Evolutionary conservation across 768 basidiomycete species (phyloP).

Genomic region (Pilatotrama ljubarskyi): DNA sequence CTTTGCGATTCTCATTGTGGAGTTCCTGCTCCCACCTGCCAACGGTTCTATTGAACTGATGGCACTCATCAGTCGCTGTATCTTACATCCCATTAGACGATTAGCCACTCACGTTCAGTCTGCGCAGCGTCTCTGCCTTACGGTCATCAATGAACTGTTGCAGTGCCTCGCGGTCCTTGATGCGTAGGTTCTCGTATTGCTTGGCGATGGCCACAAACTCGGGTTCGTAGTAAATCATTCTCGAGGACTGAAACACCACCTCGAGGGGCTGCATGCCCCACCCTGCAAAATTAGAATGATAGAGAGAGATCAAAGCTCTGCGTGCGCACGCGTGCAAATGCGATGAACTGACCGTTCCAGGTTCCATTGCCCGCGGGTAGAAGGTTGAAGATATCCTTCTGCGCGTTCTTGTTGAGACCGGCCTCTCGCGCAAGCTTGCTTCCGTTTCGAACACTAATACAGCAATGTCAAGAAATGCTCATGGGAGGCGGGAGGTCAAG

Average conservation of each 20-base stretch:
- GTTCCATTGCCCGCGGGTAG: background rate
- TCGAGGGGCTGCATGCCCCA: background rate
- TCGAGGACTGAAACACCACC: background rate
- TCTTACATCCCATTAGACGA: too few relatives aligned
- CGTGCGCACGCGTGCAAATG: background rate
- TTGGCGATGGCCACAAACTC: background rate
- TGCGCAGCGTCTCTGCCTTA: background rate
- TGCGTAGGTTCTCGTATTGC: background rate
- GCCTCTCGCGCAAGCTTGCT: background rate
- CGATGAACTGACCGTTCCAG: too few relatives aligned
- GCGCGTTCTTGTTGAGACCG: background rate
- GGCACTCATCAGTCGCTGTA: background rate
- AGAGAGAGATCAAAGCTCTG: background rate
- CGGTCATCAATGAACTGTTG: background rate
- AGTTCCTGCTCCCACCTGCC: background rate
- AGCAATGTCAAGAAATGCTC: too few relatives aligned
- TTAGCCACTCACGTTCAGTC: conserved; percentile 1
- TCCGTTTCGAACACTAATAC: conserved; percentile 2
- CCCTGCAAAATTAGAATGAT: background rate
- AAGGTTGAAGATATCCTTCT: background rate
- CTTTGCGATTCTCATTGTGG: background rate
- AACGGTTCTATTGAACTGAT: background rate
- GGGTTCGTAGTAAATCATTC: background rate
- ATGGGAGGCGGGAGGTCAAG: background rate
- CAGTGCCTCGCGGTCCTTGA: background rate